Conservation (phyloP, 306 rosid species). For the Abrus pulchellus region DNA sequence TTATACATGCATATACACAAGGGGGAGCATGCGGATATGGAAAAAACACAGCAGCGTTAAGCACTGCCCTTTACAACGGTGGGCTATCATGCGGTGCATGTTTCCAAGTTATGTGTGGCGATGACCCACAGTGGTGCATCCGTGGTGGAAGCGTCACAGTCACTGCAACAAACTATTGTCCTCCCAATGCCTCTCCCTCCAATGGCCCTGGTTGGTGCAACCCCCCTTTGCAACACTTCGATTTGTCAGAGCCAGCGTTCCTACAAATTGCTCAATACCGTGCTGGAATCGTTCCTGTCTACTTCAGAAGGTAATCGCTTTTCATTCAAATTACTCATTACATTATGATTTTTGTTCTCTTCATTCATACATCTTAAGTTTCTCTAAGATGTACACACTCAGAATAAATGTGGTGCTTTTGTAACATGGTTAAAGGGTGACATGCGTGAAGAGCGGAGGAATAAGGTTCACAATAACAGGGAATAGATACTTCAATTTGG, state of each 20-base stretch:
- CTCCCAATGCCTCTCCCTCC: slow-evolving; percentile 64
- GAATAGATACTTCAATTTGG: slow-evolving; percentile 69
- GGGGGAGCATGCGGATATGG: slow-evolving; percentile 89
- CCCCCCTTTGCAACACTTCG: slow-evolving; percentile 75
- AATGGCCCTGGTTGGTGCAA: slow-evolving; percentile 85
- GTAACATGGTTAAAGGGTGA: slow-evolving; percentile 50
- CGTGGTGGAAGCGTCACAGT: slow-evolving; percentile 57
- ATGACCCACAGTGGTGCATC: slow-evolving; percentile 65
- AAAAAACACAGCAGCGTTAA: slow-evolving; percentile 69
- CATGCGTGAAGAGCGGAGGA: slow-evolving; percentile 71
- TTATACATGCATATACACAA: background rate
- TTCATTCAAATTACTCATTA: too few relatives aligned
- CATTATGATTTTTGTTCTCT: too few relatives aligned
- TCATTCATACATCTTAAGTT: too few relatives aligned
- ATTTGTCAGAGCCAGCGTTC: slow-evolving; percentile 76
- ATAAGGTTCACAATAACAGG: slow-evolving; percentile 77
- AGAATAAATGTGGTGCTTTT: too few relatives aligned
- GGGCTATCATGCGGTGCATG: slow-evolving; percentile 77
- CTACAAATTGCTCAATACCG: slow-evolving; percentile 63
- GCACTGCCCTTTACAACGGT: slow-evolving; percentile 70
- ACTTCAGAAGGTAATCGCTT: slow-evolving; percentile 62
- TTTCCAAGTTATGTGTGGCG: slow-evolving; percentile 61
- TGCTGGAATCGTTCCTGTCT: slow-evolving; percentile 75
- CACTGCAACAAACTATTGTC: slow-evolving; percentile 81
- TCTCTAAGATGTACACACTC: background rate